Evolutionary conservation across 345 rosid genomes (phyloP).

Genomic region (Carallia brachiata): DNA sequence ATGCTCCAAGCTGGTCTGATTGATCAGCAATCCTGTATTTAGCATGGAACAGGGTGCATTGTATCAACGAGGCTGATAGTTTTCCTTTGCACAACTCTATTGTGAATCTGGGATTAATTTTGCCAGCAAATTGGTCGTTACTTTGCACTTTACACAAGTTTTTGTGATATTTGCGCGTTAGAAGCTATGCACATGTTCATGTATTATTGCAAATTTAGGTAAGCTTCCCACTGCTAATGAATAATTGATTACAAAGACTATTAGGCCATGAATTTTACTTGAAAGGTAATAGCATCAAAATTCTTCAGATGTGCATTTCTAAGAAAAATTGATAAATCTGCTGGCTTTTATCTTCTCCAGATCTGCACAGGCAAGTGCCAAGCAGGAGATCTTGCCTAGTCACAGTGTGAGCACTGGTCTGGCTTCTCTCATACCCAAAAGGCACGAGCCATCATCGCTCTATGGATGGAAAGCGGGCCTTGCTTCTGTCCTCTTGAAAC

Average conservation of each 20-base stretch:
- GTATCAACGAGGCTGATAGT: neutral
- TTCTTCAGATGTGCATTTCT: neutral
- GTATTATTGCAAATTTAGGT: too few relatives aligned
- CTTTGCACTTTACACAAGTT: neutral
- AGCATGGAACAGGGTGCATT: neutral
- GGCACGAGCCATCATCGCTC: constrained; percentile 49
- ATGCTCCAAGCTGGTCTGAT: neutral
- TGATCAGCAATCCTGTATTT: neutral
- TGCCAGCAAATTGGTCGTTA: neutral
- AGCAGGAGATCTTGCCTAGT: constrained; percentile 35
- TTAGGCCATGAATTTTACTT: too few relatives aligned
- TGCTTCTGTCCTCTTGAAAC: constrained; percentile 73
- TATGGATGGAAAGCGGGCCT: constrained; percentile 71
- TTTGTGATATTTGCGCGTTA: too few relatives aligned
- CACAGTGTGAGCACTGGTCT: constrained; percentile 39
- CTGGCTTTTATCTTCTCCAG: constrained; percentile 33
- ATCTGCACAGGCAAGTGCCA: constrained; percentile 37
- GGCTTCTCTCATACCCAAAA: constrained; percentile 51
- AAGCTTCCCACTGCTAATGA: too few relatives aligned
- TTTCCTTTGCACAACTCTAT: neutral
- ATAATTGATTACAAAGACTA: too few relatives aligned
- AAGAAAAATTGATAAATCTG: neutral
- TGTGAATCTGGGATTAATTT: neutral
- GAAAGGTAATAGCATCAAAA: neutral
- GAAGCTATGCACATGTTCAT: too few relatives aligned